Base-by-base conservation (phyloP, 352 stramenopile genomes). In the Pythium sukuiense region DNA sequence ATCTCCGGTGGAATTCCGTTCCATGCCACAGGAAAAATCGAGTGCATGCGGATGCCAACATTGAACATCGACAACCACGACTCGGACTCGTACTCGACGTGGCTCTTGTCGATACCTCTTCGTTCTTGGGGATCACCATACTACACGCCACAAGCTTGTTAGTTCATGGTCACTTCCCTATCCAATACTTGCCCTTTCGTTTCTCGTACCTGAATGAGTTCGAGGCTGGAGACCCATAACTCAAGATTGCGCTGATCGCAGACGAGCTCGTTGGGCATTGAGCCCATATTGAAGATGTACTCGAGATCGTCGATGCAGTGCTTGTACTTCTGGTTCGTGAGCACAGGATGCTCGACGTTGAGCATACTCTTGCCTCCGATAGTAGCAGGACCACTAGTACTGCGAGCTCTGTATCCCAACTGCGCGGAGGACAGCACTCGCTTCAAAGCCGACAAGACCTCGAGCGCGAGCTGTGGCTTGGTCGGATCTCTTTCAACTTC, bases 11-110 rank as follows among this genome's bases (percentile, higher is more conserved):
- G 74, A 59, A 93, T 88, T 2, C 84, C 80, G 55, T 86, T 88
- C 84, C 86, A 94, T 2, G 86, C 76, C 2, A 92, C 79, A 18
- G 86, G 81, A 35, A 95, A 96, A 3, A 95, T 74, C 12, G 88
- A 92, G 67, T 96, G 88, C 16, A 95, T 75, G 9, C 87, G 86
- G 62, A 96, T 96, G 20, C 88, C 88, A 20, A 96, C 76, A 43
- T 96, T 96, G 67, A 96, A 96, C 79, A 94, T 95, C 6, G 86
- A 88, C 48, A 96, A 64, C 88, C 88, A 96, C 46, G 79, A 93
- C 56, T 96, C 88, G 3, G 86, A 93, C 63, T 96, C 88, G 59
- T 95, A 96, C 73, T 96, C 88, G 33, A 96, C 85, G 52, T 96
- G 88, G 61, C 81, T 84, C 63, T 94, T 72, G 55, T 86, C 60